These are phyloP conservation scores for Quercus gilva DNA, from an alignment of 306 rosid genomes.

Conservation along the genomic window DNA sequence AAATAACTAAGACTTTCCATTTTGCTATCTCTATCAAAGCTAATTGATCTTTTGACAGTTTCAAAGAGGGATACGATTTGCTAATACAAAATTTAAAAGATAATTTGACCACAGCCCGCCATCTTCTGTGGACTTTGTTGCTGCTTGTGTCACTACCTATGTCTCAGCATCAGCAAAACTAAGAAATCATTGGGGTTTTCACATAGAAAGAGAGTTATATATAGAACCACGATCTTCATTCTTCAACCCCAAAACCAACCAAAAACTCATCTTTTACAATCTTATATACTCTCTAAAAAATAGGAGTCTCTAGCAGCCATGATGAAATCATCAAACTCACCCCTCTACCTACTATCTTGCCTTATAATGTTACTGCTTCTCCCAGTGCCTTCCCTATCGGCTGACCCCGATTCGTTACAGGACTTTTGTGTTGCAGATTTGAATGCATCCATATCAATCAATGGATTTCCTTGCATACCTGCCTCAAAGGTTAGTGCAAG, in stretches of 20 bases:
- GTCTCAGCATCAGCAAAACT: not conserved
- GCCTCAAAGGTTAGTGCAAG: slow-evolving; percentile 23
- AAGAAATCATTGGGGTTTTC: not conserved
- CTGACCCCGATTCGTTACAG: slow-evolving; percentile 44
- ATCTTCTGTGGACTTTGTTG: no score
- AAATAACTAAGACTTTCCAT: no score
- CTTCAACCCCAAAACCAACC: no score
- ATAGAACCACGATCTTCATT: not conserved
- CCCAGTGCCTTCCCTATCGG: slow-evolving; percentile 19
- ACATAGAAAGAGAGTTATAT: not conserved
- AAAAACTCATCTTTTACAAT: no score
- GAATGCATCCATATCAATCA: slow-evolving; percentile 16
- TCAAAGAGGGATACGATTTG: no score
- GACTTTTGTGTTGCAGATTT: slow-evolving; percentile 41
- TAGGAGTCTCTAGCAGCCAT: slow-evolving; percentile 2
- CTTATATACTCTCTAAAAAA: no score
- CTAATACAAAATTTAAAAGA: no score
- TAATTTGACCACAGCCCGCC: no score
- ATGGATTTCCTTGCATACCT: slow-evolving; percentile 50
- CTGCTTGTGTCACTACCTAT: no score
- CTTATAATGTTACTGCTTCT: slow-evolving; percentile 14
- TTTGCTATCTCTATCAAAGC: no score
- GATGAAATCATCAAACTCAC: slow-evolving; percentile 14
- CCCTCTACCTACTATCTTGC: slow-evolving; percentile 14
- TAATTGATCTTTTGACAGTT: no score